Evolutionary conservation across 2,329 filamentous ascomycete genomes (phyloP), one percentile per base, ranked within the genome.

Genomic region (Balansia obtecta): DNA sequence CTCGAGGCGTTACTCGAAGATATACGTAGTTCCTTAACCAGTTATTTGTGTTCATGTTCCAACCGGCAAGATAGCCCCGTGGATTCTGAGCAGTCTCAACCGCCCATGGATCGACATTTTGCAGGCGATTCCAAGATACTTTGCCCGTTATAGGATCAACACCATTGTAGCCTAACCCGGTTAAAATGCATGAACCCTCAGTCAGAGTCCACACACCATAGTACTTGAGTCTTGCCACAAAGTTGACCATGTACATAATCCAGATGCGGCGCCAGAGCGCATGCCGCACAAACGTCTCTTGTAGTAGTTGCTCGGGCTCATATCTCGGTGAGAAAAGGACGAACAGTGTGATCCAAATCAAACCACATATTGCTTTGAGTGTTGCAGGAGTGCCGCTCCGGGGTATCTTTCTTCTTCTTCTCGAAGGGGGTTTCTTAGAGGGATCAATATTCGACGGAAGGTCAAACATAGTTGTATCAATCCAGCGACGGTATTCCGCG

Each of bases 21-120:
- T 97, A 98, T 58, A 98, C 77, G 63, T 96, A 98, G 67, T 97
- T 95, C 45, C 90, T 81, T 54, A 98, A 72, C 93, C 93, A 98
- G 61, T 88, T 82, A 66, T 96, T 98, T 12, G 93, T 98, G 68
- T 97, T 97, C 72, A 96, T 95, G 67, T 98, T 98, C 93, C 93
- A 98, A 61, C 82, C 86, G 46, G 84, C 91, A 3, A 98, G 76
- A 60, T 93, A 97, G 1, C 81, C 89, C 49, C 91, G 83, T n/a
- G 87, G 86, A 65, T 97, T 98, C 68, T 96, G 90, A 1, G 91
- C 93, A 0, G 81, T 75, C 69, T 98, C 93, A 30, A 98, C 86
- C 2, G 79, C 81, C 76, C 82, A 84, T 0, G 93, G 86, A 57
- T 86, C 82, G 57, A 98, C 88, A 62, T 98, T 98, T 58, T 88